Percentiles rank a stretch among this genome's conserved stretches.
Evolutionary conservation across 1,139 yeast species (phyloP).

Genomic region (Chernovozyma sophiae-reginae): DNA sequence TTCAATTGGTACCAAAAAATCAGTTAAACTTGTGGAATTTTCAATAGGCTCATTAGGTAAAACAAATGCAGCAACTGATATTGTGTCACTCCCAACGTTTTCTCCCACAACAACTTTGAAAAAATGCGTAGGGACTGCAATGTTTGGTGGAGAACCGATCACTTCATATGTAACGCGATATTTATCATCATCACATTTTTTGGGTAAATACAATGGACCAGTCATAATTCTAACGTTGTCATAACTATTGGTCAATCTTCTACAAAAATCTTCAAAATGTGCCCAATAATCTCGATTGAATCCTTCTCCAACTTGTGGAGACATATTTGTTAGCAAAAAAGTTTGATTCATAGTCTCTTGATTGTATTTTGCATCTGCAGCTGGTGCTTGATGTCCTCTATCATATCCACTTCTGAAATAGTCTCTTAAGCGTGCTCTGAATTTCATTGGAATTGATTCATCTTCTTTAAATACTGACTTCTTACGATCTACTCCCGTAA

Average conservation of each 20-base stretch:
- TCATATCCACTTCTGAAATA: slow-evolving; percentile 95
- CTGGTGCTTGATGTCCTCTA: slow-evolving; percentile 97
- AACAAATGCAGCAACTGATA: slow-evolving; percentile 89
- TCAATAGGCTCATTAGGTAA: slow-evolving; percentile 78
- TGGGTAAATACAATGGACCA: slow-evolving; percentile 91
- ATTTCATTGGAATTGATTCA: slow-evolving; percentile 70
- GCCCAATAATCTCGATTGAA: slow-evolving; percentile 98
- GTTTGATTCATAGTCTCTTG: slow-evolving; percentile 96
- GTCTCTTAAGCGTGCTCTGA: slow-evolving; percentile 74
- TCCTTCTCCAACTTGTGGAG: slow-evolving; percentile 98
- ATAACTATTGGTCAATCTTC: slow-evolving; percentile 68
- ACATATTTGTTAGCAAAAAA: slow-evolving; percentile 79
- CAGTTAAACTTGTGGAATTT: slow-evolving; percentile 64
- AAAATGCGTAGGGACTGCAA: slow-evolving; percentile 97
- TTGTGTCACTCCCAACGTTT: slow-evolving; percentile 40
- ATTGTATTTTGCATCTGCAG: slow-evolving; percentile 90
- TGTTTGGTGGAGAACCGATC: slow-evolving; percentile 93
- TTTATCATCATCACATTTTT: slow-evolving; percentile 65
- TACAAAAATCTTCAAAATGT: slow-evolving; percentile 84
- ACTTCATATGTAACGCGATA: slow-evolving; percentile 83
- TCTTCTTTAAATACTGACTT: slow-evolving; percentile 85
- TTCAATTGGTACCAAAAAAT: slow-evolving; percentile 83
- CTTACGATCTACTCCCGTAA: slow-evolving; percentile 64
- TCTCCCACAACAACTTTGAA: slow-evolving; percentile 90
- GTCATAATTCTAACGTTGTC: slow-evolving; percentile 80